Base-by-base conservation (phyloP, 2,329 filamentous ascomycete genomes). In the Aspergillus pseudotamarii region DNA sequence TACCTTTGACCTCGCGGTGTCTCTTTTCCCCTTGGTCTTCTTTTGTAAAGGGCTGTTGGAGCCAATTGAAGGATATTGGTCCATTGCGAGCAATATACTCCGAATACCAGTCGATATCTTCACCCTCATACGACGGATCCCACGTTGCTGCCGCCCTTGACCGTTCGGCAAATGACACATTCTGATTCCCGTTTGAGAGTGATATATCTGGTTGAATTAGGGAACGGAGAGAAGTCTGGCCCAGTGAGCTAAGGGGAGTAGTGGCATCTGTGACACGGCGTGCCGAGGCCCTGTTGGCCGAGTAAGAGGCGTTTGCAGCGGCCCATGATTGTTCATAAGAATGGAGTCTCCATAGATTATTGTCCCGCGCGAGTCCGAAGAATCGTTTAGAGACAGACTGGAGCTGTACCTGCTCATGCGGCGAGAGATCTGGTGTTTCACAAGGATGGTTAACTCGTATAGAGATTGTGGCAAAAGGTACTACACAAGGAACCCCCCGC, bases 81-180 rank as follows among this genome's bases (percentile, higher is more conserved):
- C 88, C 93, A 77, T 94, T 85, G 38, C 94, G 86, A 59, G 94
- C 92, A 66, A 96, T 90, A 73, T 93, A 97, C 76, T 97, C 94
- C 60, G 91, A 86, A 75, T 96, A 97, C 90, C 93, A 97, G 56
- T 91, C 88, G 23, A 94, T 83, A 46, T 82, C 82, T 78, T 97
- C 93, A 5, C 79, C 81, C 0, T 88, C 86, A 66, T 90, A 93
- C 0, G 87, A 87, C 0, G 92, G 92, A 69, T 97, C 92, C 93
- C 93, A 97, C 69, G 92, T 92, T 5, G 89, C 89, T 3, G 74
- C 75, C 12, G 73, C 77, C 62, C 69, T 73, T 45, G 69, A 72
- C 62, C 71, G 70, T 59, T 71, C 71, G 32, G 69, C 72, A 60
- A 69, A 67, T 16, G 68, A 50, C 5, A 54, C 53, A 21, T 59